Base-by-base conservation (phyloP, 2,329 filamentous ascomycete species). In the Fusarium lyarnte region DNA sequence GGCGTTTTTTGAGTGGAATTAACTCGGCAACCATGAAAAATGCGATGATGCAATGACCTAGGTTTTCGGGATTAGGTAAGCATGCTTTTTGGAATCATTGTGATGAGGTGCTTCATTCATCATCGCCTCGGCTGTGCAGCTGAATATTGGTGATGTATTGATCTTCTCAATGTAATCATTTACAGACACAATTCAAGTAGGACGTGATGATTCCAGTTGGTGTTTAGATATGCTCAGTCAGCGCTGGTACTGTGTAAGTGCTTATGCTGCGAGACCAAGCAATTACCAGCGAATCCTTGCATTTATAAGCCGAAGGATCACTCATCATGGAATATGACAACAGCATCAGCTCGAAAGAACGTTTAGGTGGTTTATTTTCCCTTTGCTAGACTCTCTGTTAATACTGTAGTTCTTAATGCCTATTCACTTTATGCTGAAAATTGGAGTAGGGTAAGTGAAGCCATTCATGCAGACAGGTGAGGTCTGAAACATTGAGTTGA, bases 11-110 rank as follows among this genome's bases (percentile, higher is more conserved):
- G 33, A 58, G 55, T 70, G 67, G 69, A 62, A 72, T 59, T 58
- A 52, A 51, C 31, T 66, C 63, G 38, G 42, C 39, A 8, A 38
- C 38, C 49, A 35, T 33, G n/a, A 61, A 61, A 55, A 64, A 63
- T 38, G 38, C 61, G 60, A 77, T 77, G 75, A 77, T 77, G 75
- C 75, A 77, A 77, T 77, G 45, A 39, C 42, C 66, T 63, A 27
- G 23, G 31, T 43, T 43, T 13, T 14, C 39, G n/a, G 14, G 38
- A 60, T 46, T 65, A 68, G 38, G 65, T 68, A 68, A 68, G 69
- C 64, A 55, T n/a, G 12, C 8, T 39, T 25, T 66, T 69, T 69
- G 64, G 64, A 57, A 69, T 69, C 43, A 69, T 36, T 31, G 11
- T n/a, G 21, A 47, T 35, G 23, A 16, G 23, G 49, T 38, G 23